Conservation (phyloP, 2,329 filamentous ascomycete species). For the Aspergillus sergii region DNA sequence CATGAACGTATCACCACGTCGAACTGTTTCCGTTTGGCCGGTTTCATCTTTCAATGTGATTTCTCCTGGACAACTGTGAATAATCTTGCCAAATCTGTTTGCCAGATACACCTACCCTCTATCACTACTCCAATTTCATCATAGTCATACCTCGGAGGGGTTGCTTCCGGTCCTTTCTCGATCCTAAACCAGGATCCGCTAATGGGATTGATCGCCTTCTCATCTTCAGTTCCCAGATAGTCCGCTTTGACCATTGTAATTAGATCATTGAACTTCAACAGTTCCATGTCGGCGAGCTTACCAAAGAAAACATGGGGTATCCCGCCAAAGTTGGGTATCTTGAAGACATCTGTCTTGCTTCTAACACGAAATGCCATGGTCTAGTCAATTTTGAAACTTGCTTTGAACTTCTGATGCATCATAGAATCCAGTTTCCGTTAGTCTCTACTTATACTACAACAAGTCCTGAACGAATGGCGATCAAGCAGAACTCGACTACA, state of each 20-base stretch:
- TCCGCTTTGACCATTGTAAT: not conserved
- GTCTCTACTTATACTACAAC: too few relatives aligned
- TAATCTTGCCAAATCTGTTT: not conserved
- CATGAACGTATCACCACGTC: slow-evolving; percentile 13
- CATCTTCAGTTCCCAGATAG: slow-evolving; percentile 3
- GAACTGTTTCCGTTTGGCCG: slow-evolving; percentile 12
- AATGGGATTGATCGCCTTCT: slow-evolving; percentile 10
- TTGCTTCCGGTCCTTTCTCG: slow-evolving; percentile 16
- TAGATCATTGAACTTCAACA: not conserved
- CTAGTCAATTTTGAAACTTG: too few relatives aligned
- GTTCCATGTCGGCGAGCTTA: not conserved
- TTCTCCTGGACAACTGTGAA: slow-evolving; percentile 1
- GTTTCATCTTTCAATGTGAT: slow-evolving; percentile 8
- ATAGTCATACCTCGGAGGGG: slow-evolving; percentile 20
- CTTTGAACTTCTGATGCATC: too few relatives aligned
- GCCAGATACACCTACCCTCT: slow-evolving; percentile 7
- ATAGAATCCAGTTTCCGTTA: too few relatives aligned
- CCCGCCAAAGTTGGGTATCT: not conserved
- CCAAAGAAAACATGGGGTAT: slow-evolving; percentile 7
- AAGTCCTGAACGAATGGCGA: too few relatives aligned
- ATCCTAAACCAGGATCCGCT: slow-evolving; percentile 21
- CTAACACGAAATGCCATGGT: slow-evolving; percentile 8
- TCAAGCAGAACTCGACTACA: too few relatives aligned
- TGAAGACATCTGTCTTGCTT: slow-evolving; percentile 8
- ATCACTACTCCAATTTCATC: slow-evolving; percentile 22